These are phyloP conservation scores for Niebla homalea DNA, from an alignment of 495 filamentous ascomycete genomes.

Conservation along the genomic window DNA sequence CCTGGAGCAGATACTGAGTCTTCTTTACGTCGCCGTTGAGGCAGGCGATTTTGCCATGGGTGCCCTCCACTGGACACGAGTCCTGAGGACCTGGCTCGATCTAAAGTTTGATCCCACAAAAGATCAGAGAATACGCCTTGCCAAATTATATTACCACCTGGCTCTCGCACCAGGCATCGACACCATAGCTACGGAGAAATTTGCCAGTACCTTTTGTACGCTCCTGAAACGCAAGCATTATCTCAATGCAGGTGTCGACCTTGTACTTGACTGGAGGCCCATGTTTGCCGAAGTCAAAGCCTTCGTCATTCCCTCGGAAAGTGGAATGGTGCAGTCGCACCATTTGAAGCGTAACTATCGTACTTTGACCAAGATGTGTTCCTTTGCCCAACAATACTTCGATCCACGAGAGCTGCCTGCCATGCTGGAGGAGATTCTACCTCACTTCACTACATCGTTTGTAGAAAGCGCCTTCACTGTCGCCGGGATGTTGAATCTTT, in stretches of 20 bases:
- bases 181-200: conserved; percentile 66
- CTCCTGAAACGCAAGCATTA: conserved; percentile 95
- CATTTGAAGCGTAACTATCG: conserved; percentile 55
- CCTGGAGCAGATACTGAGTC: conserved; percentile 72
- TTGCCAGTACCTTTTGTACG: conserved; percentile 90
- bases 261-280: conserved; percentile 84
- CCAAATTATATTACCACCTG: conserved; percentile 88
- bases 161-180: conserved; percentile 85
- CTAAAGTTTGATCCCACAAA: conserved; percentile 93
- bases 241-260: conserved; percentile 72
- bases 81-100: conserved; percentile 86
- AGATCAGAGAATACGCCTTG: conserved; percentile 66
- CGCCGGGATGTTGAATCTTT: conserved; percentile 65
- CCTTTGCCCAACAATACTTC: conserved; percentile 83
- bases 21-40: conserved; percentile 81
- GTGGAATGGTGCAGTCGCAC: conserved; percentile 47
- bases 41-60: conserved; percentile 90
- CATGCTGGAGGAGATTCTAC: conserved; percentile 88
- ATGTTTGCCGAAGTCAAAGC: conserved; percentile 83
- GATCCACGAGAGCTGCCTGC: conserved; percentile 72
- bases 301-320: conserved; percentile 74
- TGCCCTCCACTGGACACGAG: conserved; percentile 92
- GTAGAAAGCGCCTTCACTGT: conserved; percentile 82
- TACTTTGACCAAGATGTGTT: conserved; percentile 73
- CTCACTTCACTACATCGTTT: conserved; percentile 91